A percentile compares a stretch with the other conserved stretches of the same genome.
Evolutionary conservation across 2,329 filamentous ascomycete genomes (phyloP).

Genomic region (Aureobasidium namibiae): DNA sequence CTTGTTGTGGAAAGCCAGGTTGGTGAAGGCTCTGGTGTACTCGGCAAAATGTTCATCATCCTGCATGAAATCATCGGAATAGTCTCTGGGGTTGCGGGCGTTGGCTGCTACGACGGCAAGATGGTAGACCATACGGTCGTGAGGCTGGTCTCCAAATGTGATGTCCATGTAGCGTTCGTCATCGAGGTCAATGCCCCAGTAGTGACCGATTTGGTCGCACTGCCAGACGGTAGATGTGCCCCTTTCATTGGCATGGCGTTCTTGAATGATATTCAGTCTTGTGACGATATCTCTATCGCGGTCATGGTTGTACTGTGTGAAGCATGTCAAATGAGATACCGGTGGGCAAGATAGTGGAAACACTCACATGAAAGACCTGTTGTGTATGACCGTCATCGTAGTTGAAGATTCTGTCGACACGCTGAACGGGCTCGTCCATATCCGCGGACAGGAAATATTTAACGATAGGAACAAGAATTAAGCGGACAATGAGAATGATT

Average conservation of each 20-base stretch:
- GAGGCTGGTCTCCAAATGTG: neutral
- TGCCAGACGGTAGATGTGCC: neutral
- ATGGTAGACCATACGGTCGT: neutral
- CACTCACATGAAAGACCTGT: neutral
- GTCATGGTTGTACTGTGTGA: neutral
- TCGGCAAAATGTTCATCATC: neutral
- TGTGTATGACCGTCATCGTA: neutral
- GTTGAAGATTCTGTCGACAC: neutral
- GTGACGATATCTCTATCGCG: neutral
- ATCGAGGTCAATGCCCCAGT: neutral
- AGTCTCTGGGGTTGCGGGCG: neutral
- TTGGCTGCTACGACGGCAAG: neutral
- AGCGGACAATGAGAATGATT: neutral
- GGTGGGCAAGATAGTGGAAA: neutral
- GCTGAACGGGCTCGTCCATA: neutral
- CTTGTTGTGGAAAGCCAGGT: neutral
- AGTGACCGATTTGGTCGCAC: neutral
- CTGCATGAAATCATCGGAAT: neutral
- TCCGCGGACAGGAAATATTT: too few relatives aligned
- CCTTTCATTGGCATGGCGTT: neutral
- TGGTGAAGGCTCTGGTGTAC: neutral
- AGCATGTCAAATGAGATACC: neutral
- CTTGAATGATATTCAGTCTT: neutral
- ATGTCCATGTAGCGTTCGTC: neutral
- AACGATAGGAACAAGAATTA: neutral